Evolutionary conservation across 371 early-diverging fungal genomes (phyloP), one percentile per base, ranked within the genome.

Genomic region (Entomophthora muscae): DNA sequence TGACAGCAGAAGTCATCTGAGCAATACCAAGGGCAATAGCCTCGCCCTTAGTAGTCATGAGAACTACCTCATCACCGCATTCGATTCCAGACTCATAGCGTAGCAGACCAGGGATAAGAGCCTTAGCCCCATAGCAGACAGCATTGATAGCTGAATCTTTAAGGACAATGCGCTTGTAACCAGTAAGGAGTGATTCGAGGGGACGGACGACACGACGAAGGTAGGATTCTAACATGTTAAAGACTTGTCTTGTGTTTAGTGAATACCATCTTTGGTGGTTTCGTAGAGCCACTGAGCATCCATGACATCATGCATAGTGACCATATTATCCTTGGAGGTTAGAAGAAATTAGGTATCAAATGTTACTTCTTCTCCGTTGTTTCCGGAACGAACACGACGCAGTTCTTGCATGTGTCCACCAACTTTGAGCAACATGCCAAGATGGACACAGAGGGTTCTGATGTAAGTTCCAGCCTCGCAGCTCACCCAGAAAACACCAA

Each of bases 391-490:
- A 55, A 96, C 96, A 81, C 99, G 88, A 70, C 99, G 88, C 63
- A 99, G 88, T 75, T 98, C 99, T 79, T 94, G 94, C 99, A 99
- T 99, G 74, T 93, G 97, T n/a, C 97, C 98, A 69, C 95, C 95
- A 64, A 89, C 91, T 62, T 95, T 95, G 52, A 99, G 80, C 66
- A 96, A 73, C 26, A 99, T 80, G 69, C 99, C 99, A 72, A 99
- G 77, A 75, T 99, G 99, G 30, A 95, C 96, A 76, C 99, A 99
- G 55, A 99, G 80, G 12, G 99, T 98, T 80, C 99, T 89, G 74
- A 99, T 97, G 76, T 99, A 99, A 22, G 99, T 98, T 66, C 99
- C 99, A 63, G 99, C 99, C 81, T 99, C 99, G 76, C 99, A 99
- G 65, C 83, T 83, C 29, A 93, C 99, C 90, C 93, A 93, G 80